Evolutionary conservation across 139 green algal species (phyloP), one percentile per base, ranked within the genome.

Genomic region (Volvox reticuliferus): DNA sequence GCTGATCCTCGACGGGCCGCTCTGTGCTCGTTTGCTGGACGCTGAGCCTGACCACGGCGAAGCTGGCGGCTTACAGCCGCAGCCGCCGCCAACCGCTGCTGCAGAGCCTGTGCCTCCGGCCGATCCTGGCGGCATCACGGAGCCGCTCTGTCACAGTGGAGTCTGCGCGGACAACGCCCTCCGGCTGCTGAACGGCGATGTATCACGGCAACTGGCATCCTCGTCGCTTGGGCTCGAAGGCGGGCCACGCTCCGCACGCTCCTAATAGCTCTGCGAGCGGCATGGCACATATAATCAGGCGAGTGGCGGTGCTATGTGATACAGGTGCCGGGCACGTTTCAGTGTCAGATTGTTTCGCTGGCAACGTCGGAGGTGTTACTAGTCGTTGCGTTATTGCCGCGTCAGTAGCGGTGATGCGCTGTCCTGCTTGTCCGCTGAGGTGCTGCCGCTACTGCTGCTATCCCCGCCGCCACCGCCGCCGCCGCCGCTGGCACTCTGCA

Each of bases 81-180:
- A 44, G 50, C 21, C 75, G 33, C 32, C 75, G 75, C 32, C 75
- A 12, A 35, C 78, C 21, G n/a, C 12, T 21, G 37, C 80, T 18
- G 55, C 30, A 16, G 75, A n/a, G 13, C 32, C 32, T 2, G 75
- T 55, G 3, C 71, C 55, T 75, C 73, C 35, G 33, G 69, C 36
- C n/a, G 35, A 44, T 12, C 62, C 75, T 13, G 88, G 28, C 63
- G 88, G 55, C 28, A 62, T 69, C 6, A 0, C 36, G 14, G 33
- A 35, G 36, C 35, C 20, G 19, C 67, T 28, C n/a, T 88, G 16
- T 22, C 89, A n/a, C 5, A 37, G 55, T 12, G 50, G 24, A 0
- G 89, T 89, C 35, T 93, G 83, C 14, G 90, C 90, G 2, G 90
- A 93, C 21, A 90, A 20, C 22, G 90, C 90, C 17, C 90, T 73